Evolutionary conservation across 441 rosid genomes (phyloP).

Genomic region (Breynia disticha): DNA sequence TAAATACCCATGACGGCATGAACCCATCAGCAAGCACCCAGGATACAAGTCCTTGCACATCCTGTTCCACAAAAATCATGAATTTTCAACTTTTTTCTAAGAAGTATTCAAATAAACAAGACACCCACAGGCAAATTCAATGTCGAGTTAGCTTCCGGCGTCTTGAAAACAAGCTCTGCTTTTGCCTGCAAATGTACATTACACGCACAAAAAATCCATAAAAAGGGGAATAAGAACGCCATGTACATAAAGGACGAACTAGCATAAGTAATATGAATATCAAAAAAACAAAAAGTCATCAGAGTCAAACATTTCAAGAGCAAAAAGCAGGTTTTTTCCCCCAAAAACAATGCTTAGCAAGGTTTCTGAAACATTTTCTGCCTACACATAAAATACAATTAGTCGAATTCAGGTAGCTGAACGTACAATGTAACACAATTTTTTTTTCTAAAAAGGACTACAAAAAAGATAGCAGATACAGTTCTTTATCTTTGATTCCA

Average conservation of each 20-base stretch:
- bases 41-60: conserved; percentile 87
- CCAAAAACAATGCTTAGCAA: background rate
- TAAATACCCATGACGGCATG: conserved; percentile 92
- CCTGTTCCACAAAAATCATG: conserved; percentile 36
- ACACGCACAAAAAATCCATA: background rate
- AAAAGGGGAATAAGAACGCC: background rate
- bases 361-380: background rate
- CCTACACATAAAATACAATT: background rate
- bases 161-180: conserved; percentile 65
- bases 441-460: too few species aligned
- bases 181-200: conserved; percentile 48
- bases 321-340: background rate
- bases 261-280: background rate
- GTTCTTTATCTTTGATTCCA: background rate
- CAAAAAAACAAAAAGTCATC: background rate
- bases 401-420: background rate
- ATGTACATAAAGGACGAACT: background rate
- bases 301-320: background rate
- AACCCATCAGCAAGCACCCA: conserved; percentile 93
- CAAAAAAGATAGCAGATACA: background rate
- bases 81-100: conserved; percentile 1
- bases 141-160: conserved; percentile 45
- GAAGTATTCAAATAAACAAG: background rate
- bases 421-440: background rate
- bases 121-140: conserved; percentile 62